phyloP scores from a whole-genome alignment of 1,284 basidiomycete species.

The Termitomyces sp. region DNA sequence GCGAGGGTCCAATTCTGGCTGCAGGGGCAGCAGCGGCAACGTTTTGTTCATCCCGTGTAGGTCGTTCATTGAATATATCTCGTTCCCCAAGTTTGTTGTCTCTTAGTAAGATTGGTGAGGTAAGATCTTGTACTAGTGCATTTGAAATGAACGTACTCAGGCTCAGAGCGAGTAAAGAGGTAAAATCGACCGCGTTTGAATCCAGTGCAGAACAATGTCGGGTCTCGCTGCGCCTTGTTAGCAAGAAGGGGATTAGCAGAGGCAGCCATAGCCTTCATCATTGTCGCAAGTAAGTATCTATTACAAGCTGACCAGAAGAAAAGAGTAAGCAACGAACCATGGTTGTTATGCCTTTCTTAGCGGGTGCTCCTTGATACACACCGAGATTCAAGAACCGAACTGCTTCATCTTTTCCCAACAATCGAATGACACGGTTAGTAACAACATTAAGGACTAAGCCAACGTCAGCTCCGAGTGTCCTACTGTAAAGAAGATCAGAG shows the following conservation, averaged over 20 bases:
- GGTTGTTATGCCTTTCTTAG: constrained; percentile 82
- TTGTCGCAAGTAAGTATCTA: neutral
- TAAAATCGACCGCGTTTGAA: constrained; percentile 96
- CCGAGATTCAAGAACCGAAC: constrained; percentile 87
- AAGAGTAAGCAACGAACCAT: constrained; percentile 44
- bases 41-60: constrained; percentile 95
- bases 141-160: constrained; percentile 58
- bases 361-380: constrained; percentile 90
- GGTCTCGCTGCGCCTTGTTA: constrained; percentile 79
- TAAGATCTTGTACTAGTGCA: neutral
- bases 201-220: constrained; percentile 90
- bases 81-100: constrained; percentile 58
- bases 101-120: constrained; percentile 6
- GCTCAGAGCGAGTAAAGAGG: constrained; percentile 89
- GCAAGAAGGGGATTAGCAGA: constrained; percentile 93
- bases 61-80: constrained; percentile 98
- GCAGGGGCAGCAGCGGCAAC: constrained; percentile 67
- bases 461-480: neutral
- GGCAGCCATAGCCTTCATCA: constrained; percentile 80
- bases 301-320: neutral
- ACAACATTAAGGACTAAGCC: constrained; percentile 87
- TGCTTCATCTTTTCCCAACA: constrained; percentile 94
- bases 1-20: constrained; percentile 52
- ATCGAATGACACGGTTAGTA: constrained; percentile 86
- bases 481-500: constrained; percentile 15